These are phyloP conservation scores for Cryptomeria japonica DNA, from an alignment of 75 land plant genomes.

Conservation along the genomic window DNA sequence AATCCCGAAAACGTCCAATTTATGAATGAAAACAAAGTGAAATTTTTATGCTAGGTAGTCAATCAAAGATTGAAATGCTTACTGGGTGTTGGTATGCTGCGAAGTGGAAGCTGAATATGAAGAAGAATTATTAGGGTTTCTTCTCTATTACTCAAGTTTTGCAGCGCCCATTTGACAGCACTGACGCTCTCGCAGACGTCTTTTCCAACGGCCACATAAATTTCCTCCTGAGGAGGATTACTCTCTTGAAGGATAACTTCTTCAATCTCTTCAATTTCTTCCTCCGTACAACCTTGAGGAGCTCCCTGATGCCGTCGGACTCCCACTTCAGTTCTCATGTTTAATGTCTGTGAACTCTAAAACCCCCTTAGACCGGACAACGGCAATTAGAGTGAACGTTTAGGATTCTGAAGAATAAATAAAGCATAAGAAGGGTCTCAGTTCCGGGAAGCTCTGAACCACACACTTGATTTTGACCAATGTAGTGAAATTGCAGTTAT, in stretches of 20 bases:
- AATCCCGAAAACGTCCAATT: background rate
- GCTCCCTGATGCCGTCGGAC: no score
- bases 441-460: no score
- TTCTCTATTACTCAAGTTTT: conserved; percentile 7
- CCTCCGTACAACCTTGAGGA: no score
- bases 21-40: background rate
- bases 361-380: background rate
- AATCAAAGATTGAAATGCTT: background rate
- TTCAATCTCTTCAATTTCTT: background rate
- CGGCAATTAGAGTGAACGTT: no score
- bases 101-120: background rate
- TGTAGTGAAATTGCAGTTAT: no score
- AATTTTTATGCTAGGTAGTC: background rate
- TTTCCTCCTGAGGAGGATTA: background rate
- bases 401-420: no score
- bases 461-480: no score
- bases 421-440: no score
- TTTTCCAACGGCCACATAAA: conserved; percentile 32
- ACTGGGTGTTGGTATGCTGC: background rate
- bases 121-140: background rate
- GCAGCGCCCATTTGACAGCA: conserved; percentile 23
- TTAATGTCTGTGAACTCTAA: background rate
- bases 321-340: background rate
- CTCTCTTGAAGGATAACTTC: background rate
- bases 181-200: conserved; percentile 17